These are phyloP conservation scores for Fraxinus velutina DNA, from an alignment of 305 asterid genomes.

Conservation along the genomic window DNA sequence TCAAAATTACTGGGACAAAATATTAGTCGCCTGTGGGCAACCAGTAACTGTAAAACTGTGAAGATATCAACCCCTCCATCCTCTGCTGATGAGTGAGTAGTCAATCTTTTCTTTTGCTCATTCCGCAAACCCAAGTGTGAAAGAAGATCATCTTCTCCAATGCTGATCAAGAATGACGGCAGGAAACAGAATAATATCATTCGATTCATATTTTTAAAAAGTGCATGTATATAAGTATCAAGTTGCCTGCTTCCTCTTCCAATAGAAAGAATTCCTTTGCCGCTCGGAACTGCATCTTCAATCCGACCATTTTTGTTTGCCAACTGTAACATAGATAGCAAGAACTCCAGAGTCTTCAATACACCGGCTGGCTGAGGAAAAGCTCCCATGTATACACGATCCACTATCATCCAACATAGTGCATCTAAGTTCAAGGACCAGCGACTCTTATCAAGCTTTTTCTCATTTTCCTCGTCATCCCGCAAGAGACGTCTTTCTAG, in stretches of 20 bases:
- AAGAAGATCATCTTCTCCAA: slow-evolving; percentile 90
- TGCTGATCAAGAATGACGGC: slow-evolving; percentile 70
- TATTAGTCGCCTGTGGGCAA: slow-evolving; percentile 81
- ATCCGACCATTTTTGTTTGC: slow-evolving; percentile 95
- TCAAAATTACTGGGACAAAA: slow-evolving; percentile 93
- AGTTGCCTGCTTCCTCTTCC: slow-evolving; percentile 96
- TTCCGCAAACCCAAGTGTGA: slow-evolving; percentile 71
- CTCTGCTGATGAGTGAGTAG: slow-evolving; percentile 37
- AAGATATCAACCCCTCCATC: slow-evolving; percentile 71
- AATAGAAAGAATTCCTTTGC: slow-evolving; percentile 83
- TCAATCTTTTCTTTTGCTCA: slow-evolving; percentile 61
- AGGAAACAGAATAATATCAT: slow-evolving; percentile 84
- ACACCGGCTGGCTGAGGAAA: slow-evolving; percentile 89
- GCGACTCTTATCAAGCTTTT: slow-evolving; percentile 76
- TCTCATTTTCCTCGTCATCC: slow-evolving; percentile 90
- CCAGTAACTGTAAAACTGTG: slow-evolving; percentile 75
- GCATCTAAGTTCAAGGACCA: slow-evolving; percentile 84
- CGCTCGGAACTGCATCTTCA: slow-evolving; percentile 78
- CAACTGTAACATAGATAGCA: slow-evolving; percentile 92
- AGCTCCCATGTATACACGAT: slow-evolving; percentile 95
- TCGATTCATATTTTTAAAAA: slow-evolving; percentile 77
- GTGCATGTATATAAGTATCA: slow-evolving; percentile 70
- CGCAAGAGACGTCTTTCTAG: slow-evolving; percentile 91
- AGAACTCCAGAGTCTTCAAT: slow-evolving; percentile 83
- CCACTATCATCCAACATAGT: slow-evolving; percentile 85